phyloP scores from a whole-genome alignment of 176 grass and related monocot genomes.

The Typha latifolia region DNA sequence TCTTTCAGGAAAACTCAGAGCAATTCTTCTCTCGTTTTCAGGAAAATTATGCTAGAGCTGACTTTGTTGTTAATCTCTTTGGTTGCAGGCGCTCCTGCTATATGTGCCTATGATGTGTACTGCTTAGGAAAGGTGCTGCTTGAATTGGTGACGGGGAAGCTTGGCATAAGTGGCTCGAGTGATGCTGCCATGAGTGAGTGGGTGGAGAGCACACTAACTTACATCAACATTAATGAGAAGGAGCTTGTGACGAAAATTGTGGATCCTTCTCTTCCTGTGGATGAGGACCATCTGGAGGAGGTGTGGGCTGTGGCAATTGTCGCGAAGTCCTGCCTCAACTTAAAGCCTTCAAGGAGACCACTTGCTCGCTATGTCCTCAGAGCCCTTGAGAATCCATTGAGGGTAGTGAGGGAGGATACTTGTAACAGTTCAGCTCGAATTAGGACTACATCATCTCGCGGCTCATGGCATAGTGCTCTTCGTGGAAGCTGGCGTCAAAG shows the following conservation, averaged over 20 bases:
- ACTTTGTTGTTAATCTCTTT: conserved; percentile 20
- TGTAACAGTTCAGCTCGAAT: conserved; percentile 28
- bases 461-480: conserved; percentile 61
- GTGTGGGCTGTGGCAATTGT: conserved; percentile 78
- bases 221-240: conserved; percentile 56
- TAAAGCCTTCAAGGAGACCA: conserved; percentile 56
- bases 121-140: conserved; percentile 90
- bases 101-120: conserved; percentile 60
- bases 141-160: conserved; percentile 65
- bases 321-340: conserved; percentile 73
- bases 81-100: conserved; percentile 61
- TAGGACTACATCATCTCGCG: conserved; percentile 38
- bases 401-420: conserved; percentile 61
- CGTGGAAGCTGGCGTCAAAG: conserved; percentile 31
- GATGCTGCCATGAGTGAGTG: conserved; percentile 45
- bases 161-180: conserved; percentile 46
- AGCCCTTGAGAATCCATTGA: conserved; percentile 68
- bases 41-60: conserved; percentile 22
- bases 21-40: neutral
- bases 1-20: neutral
- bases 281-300: conserved; percentile 89
- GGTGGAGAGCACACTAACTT: conserved; percentile 37
- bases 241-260: conserved; percentile 45
- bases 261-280: conserved; percentile 57
- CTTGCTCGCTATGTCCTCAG: conserved; percentile 59